These are phyloP conservation scores for Parsonsia alboflavescens DNA, from an alignment of 257 asterid genomes.

Conservation along the genomic window DNA sequence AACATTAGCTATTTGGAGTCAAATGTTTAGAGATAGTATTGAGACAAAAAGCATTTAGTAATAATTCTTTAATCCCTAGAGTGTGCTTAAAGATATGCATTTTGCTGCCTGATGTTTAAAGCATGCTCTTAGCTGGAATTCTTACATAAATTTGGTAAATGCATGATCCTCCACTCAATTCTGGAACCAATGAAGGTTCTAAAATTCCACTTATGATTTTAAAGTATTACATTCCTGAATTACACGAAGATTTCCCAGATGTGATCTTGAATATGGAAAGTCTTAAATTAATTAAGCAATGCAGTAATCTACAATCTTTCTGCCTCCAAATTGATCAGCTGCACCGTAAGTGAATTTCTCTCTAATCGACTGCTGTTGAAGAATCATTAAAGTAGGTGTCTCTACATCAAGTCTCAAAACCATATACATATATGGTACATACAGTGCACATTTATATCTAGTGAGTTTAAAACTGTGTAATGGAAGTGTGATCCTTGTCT, in stretches of 20 bases:
- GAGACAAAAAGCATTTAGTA: neutral
- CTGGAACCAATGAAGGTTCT: neutral
- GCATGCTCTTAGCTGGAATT: neutral
- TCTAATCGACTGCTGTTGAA: neutral
- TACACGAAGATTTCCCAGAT: neutral
- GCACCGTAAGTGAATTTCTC: neutral
- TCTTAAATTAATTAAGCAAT: neutral
- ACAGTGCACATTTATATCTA: neutral
- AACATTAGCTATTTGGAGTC: neutral
- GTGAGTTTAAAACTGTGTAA: no score
- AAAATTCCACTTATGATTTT: neutral
- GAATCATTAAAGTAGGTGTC: neutral
- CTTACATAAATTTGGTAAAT: neutral
- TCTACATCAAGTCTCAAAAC: neutral
- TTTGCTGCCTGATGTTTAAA: neutral
- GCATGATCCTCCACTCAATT: neutral
- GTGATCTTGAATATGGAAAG: neutral
- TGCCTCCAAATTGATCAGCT: neutral
- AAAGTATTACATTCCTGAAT: neutral
- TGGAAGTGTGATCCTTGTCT: no score
- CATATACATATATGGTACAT: neutral
- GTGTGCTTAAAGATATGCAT: neutral
- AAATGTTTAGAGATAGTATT: no score
- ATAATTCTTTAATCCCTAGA: neutral
- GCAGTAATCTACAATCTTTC: neutral